Percentiles rank a stretch among this genome's conserved stretches.
phyloP scores from a whole-genome alignment of 1,139 yeast genomes.

The Pichia sp. region DNA sequence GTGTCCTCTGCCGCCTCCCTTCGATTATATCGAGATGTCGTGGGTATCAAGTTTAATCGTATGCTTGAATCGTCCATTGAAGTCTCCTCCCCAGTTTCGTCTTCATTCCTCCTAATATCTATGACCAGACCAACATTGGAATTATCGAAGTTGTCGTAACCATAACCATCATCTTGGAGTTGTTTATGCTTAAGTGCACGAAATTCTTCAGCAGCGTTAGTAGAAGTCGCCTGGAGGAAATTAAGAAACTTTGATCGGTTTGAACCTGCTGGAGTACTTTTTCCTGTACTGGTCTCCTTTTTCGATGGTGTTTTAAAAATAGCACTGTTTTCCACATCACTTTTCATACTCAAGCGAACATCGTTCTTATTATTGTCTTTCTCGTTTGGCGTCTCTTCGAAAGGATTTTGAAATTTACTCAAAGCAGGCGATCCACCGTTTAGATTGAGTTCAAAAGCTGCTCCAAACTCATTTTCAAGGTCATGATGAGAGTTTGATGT shows the following conservation, averaged over 20 bases:
- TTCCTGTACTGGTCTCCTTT: background rate
- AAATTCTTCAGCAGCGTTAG: slow-evolving; percentile 12
- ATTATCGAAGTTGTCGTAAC: slow-evolving; percentile 4
- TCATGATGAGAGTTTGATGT: background rate
- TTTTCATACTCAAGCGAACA: background rate
- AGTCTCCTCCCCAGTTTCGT: slow-evolving; percentile 11
- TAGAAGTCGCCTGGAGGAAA: background rate
- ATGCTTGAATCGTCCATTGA: slow-evolving; percentile 23
- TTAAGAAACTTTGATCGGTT: background rate
- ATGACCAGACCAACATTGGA: slow-evolving; percentile 11
- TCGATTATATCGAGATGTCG: background rate
- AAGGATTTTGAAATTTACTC: slow-evolving; percentile 27
- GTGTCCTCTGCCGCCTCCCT: slow-evolving; percentile 5
- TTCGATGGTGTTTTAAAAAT: slow-evolving; percentile 17
- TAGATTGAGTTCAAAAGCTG: slow-evolving; percentile 9
- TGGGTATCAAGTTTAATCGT: slow-evolving; percentile 21
- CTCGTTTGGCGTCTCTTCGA: slow-evolving; percentile 23
- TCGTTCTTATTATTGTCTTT: slow-evolving; percentile 9
- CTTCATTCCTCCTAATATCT: slow-evolving; percentile 8
- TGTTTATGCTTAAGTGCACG: slow-evolving; percentile 12
- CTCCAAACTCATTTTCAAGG: background rate
- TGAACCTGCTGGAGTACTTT: background rate
- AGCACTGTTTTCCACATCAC: slow-evolving; percentile 5
- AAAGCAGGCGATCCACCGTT: slow-evolving; percentile 25
- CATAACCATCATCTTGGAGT: background rate